Evolutionary conservation across 169 alveolate genomes (phyloP).

Genomic region (Cryptosporidium xiaoi): DNA sequence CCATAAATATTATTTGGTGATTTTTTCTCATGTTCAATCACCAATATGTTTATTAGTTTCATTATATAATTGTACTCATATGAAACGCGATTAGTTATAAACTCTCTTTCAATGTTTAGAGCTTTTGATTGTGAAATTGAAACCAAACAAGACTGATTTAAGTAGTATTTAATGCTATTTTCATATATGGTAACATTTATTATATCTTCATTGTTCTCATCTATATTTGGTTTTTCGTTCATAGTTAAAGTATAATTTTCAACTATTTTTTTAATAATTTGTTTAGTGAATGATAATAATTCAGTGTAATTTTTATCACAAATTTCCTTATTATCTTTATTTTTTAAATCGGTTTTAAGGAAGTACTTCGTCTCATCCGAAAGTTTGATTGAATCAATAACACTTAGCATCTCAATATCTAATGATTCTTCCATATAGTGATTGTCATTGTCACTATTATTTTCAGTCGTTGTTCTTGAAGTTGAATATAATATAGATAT

Average conservation of each 20-base stretch:
- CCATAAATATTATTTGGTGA: not conserved
- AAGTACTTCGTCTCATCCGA: slow-evolving; percentile 16
- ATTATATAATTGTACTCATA: not conserved
- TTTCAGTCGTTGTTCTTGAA: not conserved
- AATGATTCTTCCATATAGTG: not conserved
- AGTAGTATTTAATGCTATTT: not conserved
- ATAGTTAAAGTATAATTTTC: not conserved
- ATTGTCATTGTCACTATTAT: not conserved
- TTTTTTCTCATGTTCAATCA: slow-evolving; percentile 26
- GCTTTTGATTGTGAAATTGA: slow-evolving; percentile 7
- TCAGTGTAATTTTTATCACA: not conserved
- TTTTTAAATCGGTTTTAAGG: not conserved
- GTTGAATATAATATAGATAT: slow-evolving; percentile 11
- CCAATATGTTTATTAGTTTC: slow-evolving; percentile 4
- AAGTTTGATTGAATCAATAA: slow-evolving; percentile 11
- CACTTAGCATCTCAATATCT: not conserved
- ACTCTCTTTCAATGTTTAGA: slow-evolving; percentile 27
- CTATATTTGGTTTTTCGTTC: not conserved
- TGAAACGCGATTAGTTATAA: slow-evolving; percentile 9
- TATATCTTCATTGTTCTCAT: not conserved
- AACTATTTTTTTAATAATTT: not conserved
- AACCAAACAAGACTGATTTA: not conserved
- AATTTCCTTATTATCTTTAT: not conserved
- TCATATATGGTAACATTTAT: not conserved
- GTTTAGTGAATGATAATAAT: not conserved